Percentiles rank a stretch among this genome's conserved stretches.
These are phyloP conservation scores for Clohesyomyces aquaticus DNA, from an alignment of 495 filamentous ascomycete species.

Conservation along the genomic window DNA sequence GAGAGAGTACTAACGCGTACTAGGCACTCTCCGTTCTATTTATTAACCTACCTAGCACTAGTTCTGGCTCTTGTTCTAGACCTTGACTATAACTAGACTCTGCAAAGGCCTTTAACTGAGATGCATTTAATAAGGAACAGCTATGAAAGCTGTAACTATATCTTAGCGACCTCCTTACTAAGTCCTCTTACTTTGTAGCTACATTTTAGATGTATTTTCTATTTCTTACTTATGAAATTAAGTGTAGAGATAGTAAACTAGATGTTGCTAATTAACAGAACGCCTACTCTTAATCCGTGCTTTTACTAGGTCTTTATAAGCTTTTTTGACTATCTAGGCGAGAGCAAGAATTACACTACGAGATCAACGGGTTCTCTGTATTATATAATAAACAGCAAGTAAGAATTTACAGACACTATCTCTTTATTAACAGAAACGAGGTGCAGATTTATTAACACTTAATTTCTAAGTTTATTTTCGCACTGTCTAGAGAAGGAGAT, in stretches of 20 bases:
- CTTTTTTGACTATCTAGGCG: neutral
- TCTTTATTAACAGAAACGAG: neutral
- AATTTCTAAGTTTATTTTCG: neutral
- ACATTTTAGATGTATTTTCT: constrained; percentile 38
- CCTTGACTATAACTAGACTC: constrained; percentile 18
- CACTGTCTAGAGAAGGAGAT: constrained; percentile 29
- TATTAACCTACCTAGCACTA: no score
- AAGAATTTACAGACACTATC: neutral
- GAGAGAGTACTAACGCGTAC: neutral
- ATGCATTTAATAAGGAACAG: constrained; percentile 25
- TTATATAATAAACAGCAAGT: neutral
- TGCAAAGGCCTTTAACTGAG: constrained; percentile 18
- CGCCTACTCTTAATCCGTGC: neutral
- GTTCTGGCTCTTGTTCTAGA: neutral
- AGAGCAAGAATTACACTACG: neutral
- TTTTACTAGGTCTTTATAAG: neutral
- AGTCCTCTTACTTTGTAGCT: constrained; percentile 28
- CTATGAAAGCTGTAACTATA: constrained; percentile 24
- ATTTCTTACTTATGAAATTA: constrained; percentile 36
- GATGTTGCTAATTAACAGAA: neutral
- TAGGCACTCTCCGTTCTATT: no score
- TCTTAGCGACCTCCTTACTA: constrained; percentile 13
- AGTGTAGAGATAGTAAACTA: constrained; percentile 33
- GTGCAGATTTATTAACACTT: neutral
- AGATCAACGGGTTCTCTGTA: neutral